Conservation (phyloP, 1,284 basidiomycete species). For the Lignosus rhinocerotis region DNA sequence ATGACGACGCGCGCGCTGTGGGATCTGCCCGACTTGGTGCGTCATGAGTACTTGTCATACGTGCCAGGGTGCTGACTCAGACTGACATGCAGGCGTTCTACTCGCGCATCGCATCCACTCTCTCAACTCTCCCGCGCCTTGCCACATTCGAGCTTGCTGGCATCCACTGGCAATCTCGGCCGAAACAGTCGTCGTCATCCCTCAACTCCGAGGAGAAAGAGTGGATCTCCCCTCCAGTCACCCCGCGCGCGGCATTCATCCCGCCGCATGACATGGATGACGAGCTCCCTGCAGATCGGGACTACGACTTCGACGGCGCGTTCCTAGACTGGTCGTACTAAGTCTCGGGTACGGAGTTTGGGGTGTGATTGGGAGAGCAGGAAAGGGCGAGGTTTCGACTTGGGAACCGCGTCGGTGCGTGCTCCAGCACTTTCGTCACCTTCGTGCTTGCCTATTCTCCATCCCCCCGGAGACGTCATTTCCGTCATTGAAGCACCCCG, state of each 20-base stretch:
- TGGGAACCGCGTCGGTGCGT: conserved; percentile 21
- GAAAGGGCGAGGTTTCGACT: conserved; percentile 7
- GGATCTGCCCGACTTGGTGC: conserved; percentile 36
- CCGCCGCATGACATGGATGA: conserved; percentile 13
- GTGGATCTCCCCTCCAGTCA: conserved; percentile 35
- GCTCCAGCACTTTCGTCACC: conserved; percentile 20
- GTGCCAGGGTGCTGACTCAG: conserved; percentile 14
- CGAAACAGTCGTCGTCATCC: conserved; percentile 21
- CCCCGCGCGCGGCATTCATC: conserved; percentile 25
- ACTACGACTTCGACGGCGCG: conserved; percentile 33
- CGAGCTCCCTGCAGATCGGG: conserved; percentile 15
- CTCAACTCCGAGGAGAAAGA: conserved; percentile 26
- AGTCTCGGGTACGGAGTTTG: neutral
- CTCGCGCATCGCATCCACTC: conserved; percentile 53
- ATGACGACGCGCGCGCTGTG: conserved; percentile 36
- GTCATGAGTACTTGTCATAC: conserved; percentile 15
- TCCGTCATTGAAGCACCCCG: neutral
- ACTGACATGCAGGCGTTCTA: conserved; percentile 54
- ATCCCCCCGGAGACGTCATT: neutral
- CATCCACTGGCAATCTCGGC: conserved; percentile 58
- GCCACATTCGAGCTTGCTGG: conserved; percentile 70
- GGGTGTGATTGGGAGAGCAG: neutral
- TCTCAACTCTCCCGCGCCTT: conserved; percentile 57
- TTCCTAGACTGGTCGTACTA: conserved; percentile 35
- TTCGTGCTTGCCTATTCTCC: conserved; percentile 16